These are phyloP conservation scores for Amanita polypyramis DNA, from an alignment of 768 basidiomycete genomes.

Conservation along the genomic window DNA sequence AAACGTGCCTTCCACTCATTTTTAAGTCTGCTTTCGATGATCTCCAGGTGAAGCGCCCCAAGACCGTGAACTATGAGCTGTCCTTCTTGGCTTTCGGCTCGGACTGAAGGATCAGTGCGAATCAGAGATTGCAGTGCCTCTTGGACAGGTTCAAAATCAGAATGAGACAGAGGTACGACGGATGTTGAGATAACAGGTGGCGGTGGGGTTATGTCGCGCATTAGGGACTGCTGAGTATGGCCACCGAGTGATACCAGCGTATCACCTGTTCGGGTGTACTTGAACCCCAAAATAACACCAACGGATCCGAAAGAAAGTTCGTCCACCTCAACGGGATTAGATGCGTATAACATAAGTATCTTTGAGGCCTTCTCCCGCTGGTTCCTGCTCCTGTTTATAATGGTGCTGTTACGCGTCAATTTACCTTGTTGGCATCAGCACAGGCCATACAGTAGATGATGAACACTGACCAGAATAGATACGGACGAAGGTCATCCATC, in stretches of 20 bases:
- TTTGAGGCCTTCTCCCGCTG: conserved; percentile 68
- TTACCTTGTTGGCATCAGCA: conserved; percentile 37
- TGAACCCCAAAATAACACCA: conserved; percentile 76
- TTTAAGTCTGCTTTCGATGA: conserved; percentile 68
- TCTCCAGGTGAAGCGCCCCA: conserved; percentile 82
- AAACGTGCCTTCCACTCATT: conserved; percentile 76
- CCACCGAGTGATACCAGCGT: conserved; percentile 55
- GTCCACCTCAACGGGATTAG: conserved; percentile 67
- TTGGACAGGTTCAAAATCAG: conserved; percentile 70
- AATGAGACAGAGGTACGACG: conserved; percentile 69
- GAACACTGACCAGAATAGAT: conserved; percentile 67
- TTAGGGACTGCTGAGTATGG: conserved; percentile 26
- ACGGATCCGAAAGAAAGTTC: conserved; percentile 73
- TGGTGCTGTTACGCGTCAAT: conserved; percentile 46
- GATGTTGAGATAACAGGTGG: conserved; percentile 82
- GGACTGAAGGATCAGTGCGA: conserved; percentile 87
- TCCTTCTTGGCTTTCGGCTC: conserved; percentile 71
- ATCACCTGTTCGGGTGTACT: conserved; percentile 79
- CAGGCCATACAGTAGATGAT: conserved; percentile 1
- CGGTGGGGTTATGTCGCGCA: conserved; percentile 63
- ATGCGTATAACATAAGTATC: conserved; percentile 70
- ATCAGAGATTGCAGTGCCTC: conserved; percentile 59
- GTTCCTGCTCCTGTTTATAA: conserved; percentile 59
- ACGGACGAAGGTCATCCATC: conserved; percentile 91
- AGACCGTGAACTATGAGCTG: conserved; percentile 79